Evolutionary conservation across 441 rosid genomes (phyloP), one percentile per base, ranked within the genome.

Genomic region (Gossypium aridum): DNA sequence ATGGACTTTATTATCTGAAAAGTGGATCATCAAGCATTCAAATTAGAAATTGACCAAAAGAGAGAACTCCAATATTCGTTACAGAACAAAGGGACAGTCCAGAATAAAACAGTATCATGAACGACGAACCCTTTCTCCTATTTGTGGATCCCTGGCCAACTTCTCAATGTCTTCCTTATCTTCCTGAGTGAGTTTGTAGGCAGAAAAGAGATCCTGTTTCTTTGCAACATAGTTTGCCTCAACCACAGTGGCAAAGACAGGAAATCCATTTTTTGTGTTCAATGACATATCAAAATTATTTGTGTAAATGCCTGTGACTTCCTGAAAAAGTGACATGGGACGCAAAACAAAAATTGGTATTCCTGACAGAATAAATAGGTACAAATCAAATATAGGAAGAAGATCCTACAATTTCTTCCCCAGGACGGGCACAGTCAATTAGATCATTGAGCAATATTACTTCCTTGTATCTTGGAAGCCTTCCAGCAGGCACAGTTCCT

Each of bases 381-480:
- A 76, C 31, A 6, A 49, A 75, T 3, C 13, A 71, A 57, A 45
- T 34, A 66, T n/a, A 77, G 64, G 79, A 43, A 74, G 57, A 83
- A 64, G 70, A 78, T 37, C 43, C 12, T 83, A 96, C 99, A 82
- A 96, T 91, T 85, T 93, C 98, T 83, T 96, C 99, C 49, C 98
- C 99, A 22, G 97, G 97, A 74, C 96, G 92, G 53, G 99, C 99
- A 67, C 99, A 96, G 80, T 91, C 98, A 77, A 93, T 96, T 81
- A 96, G 87, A 81, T 96, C 99, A 78, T 93, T 93, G 79, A 93
- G 76, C 75, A 93, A 80, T 73, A 96, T 96, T 76, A 96, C 97
- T 89, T 96, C 98, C 85, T 96, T 96, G 90, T 90, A 90, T 89
- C 99, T 90, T 70, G 99, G 99, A 82, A 96, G 98, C 80, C 98